Evolutionary conservation across 257 asterid genomes (phyloP), one percentile per base, ranked within the genome.

Genomic region (Capsicum pubescens): DNA sequence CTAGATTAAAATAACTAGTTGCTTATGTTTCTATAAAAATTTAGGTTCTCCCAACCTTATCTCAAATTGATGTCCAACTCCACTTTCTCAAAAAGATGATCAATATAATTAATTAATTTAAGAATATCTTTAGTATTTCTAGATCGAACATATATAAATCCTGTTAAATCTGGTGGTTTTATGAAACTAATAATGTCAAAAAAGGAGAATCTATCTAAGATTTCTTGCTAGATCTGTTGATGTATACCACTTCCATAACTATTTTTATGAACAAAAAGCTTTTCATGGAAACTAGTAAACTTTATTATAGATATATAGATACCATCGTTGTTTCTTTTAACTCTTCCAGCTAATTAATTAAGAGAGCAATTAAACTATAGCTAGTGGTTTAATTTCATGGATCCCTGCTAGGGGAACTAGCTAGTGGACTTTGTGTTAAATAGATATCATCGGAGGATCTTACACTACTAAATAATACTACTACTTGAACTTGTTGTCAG

Each of bases 121-220:
- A 50, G 83, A 26, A 39, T 57, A 4, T 36, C 48, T 55, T 55
- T 57, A 2, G 10, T 58, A 39, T 39, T 72, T 72, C 39, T 72
- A 6, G 21, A 44, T 39, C 9, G 15, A 54, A 68, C 64, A 69
- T 69, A 15, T 46, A 72, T 46, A 52, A 39, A 16, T 66, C 9
- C 17, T 69, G 60, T 64, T 1, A 67, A 56, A 72, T 81, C 59
- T 70, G 17, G 59, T 48, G 2, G 58, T 44, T 35, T 68, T 80
- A 82, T 63, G n/a, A 36, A 80, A 26, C 19, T 21, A 80, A 21
- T 21, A 80, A 21, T 61, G 26, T 8, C 32, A 50, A 81, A 63
- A 83, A 81, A 35, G 36, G 71, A 82, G 84, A 68, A 83, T 86
- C 78, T 19, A 67, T 46, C 7, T 56, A 39, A 39, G 42, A 39